Evolutionary conservation across 2,329 filamentous ascomycete genomes (phyloP).

Genomic region (Diaporthe ampelina): DNA sequence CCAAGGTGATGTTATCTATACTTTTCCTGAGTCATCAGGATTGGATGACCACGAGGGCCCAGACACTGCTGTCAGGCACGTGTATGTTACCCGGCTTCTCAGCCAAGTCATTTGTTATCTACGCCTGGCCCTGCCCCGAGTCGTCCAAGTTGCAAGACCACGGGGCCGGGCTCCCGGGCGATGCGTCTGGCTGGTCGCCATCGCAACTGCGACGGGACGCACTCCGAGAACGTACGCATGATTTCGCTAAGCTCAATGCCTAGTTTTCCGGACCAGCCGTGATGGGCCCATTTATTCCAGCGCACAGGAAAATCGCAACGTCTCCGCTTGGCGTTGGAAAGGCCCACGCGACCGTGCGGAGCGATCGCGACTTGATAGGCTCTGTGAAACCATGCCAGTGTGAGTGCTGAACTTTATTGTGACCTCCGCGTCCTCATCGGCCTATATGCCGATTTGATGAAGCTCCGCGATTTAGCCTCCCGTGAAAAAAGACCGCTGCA

Average conservation of each 20-base stretch:
- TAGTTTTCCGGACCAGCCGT: slow-evolving; percentile 4
- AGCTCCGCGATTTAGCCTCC: slow-evolving; percentile 1
- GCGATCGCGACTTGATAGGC: not conserved
- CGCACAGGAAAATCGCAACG: slow-evolving; percentile 1
- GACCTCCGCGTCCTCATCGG: slow-evolving; percentile 11
- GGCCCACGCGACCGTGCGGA: not conserved
- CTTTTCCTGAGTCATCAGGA: slow-evolving; percentile 22
- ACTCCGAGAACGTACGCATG: slow-evolving; percentile 4
- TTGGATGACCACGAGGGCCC: not conserved
- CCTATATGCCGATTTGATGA: not conserved
- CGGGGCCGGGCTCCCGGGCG: not conserved
- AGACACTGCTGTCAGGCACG: not conserved
- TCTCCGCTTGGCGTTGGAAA: slow-evolving; percentile 20
- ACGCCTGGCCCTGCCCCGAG: not conserved
- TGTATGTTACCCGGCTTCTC: not conserved
- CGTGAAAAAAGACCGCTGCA: not conserved
- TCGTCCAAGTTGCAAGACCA: not conserved
- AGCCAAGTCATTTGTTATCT: slow-evolving; percentile 12
- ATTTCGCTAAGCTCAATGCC: slow-evolving; percentile 9
- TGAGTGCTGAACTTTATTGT: slow-evolving; percentile 8
- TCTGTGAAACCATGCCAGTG: slow-evolving; percentile 8
- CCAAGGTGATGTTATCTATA: slow-evolving; percentile 21
- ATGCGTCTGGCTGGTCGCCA: not conserved
- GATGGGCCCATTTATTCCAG: not conserved
- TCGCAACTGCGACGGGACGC: not conserved